phyloP scores from a whole-genome alignment of 2,329 filamentous ascomycete species.

The Chaetomium sp. region DNA sequence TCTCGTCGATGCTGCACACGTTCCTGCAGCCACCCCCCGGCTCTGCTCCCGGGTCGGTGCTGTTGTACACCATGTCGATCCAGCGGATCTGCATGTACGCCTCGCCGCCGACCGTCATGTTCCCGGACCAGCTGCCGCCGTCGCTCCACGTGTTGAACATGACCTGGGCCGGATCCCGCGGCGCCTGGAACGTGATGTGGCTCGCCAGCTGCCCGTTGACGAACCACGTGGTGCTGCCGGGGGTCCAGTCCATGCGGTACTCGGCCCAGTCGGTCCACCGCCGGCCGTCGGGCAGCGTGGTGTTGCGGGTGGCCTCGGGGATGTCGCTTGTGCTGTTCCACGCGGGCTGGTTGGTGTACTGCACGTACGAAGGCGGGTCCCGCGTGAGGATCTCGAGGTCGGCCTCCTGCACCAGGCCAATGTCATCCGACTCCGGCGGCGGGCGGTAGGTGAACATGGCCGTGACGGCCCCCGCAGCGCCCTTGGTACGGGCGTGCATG shows the following conservation, averaged over 20 bases:
- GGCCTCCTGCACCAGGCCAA: conserved; percentile 34
- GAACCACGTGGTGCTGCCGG: conserved; percentile 51
- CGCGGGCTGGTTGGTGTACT: conserved; percentile 57
- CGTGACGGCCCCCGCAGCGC: conserved; percentile 39
- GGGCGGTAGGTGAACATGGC: conserved; percentile 43
- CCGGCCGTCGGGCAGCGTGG: conserved; percentile 41
- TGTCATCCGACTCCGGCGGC: conserved; percentile 30
- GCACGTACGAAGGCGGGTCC: conserved; percentile 42
- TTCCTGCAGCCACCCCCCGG: conserved; percentile 38
- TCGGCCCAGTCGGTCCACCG: conserved; percentile 53
- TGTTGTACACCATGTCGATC: conserved; percentile 54
- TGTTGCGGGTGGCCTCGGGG: conserved; percentile 45
- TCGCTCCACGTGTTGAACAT: conserved; percentile 58
- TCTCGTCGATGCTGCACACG: conserved; percentile 46
- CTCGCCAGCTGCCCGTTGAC: conserved; percentile 49
- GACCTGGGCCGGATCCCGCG: conserved; percentile 48
- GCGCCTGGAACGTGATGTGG: conserved; percentile 52
- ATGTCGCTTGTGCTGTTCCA: conserved; percentile 47
- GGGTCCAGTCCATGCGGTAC: conserved; percentile 56
- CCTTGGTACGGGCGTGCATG: conserved; percentile 40
- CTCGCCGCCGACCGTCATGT: conserved; percentile 45
- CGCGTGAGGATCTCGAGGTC: conserved; percentile 46
- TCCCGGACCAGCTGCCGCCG: conserved; percentile 53
- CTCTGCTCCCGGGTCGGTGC: conserved; percentile 36
- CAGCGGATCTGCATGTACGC: conserved; percentile 55